Evolutionary conservation across 1,139 yeast species (phyloP).

Genomic region (Arxiozyma heterogenica): DNA sequence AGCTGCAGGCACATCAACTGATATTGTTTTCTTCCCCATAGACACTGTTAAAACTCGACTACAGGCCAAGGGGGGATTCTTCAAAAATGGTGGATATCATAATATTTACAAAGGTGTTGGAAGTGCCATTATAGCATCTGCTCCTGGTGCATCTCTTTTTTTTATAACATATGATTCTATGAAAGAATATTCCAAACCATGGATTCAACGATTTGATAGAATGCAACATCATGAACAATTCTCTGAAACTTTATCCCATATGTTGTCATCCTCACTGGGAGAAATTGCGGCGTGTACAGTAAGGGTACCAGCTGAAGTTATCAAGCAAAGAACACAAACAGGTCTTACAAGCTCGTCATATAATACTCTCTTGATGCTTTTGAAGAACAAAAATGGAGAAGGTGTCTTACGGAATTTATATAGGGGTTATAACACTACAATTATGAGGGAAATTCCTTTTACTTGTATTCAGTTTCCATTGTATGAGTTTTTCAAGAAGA

Average conservation of each 20-base stretch:
- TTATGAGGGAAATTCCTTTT: constrained; percentile 91
- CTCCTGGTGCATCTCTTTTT: constrained; percentile 86
- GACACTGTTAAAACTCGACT: constrained; percentile 90
- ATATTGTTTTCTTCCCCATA: constrained; percentile 87
- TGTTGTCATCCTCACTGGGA: constrained; percentile 81
- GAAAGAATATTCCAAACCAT: constrained; percentile 48
- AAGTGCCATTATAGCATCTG: constrained; percentile 87
- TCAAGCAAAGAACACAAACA: constrained; percentile 91
- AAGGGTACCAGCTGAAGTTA: constrained; percentile 93
- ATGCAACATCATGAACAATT: constrained; percentile 20
- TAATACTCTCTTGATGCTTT: constrained; percentile 53
- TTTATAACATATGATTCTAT: constrained; percentile 80
- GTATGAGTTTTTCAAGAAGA: constrained; percentile 68
- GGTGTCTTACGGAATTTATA: constrained; percentile 72
- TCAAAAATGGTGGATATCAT: constrained; percentile 81
- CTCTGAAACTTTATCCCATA: constrained; percentile 48
- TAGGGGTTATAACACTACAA: constrained; percentile 88
- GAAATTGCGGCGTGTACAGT: constrained; percentile 90
- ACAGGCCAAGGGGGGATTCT: constrained; percentile 93
- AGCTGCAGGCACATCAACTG: constrained; percentile 93
- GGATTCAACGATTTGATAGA: constrained; percentile 23
- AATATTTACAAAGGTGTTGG: constrained; percentile 92
- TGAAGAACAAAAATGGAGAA: constrained; percentile 59
- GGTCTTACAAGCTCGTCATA: constrained; percentile 45
- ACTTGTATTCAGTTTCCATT: constrained; percentile 92